Evolutionary conservation across 1,284 basidiomycete genomes (phyloP), one percentile per base, ranked within the genome.

Genomic region (Heterobasidion irregulare): DNA sequence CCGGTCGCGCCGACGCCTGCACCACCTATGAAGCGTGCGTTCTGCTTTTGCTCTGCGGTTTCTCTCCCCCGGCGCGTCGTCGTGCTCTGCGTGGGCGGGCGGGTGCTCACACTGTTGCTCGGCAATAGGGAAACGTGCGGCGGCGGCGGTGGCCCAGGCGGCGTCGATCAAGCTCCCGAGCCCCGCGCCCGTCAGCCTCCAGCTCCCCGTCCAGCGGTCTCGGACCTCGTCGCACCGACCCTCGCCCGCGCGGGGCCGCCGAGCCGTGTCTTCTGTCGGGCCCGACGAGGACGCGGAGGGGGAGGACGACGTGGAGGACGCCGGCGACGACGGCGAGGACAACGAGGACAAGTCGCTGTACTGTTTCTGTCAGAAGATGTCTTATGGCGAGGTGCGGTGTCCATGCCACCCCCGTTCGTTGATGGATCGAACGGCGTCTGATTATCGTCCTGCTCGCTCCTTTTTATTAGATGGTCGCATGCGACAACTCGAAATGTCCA

Each of bases 351-450:
- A 80, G 59, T 74, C 75, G 36, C 62, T 82, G 2, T 86, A 86
- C 61, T 86, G 84, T 65, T 79, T 80, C 70, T 86, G 84, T 65
- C 80, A 80, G 60, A 81, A 81, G 63, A 73, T 78, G 56, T 83
- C 81, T 49, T 83, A 80, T 57, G 83, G 83, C 55, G 82, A 84
- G 71, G 79, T 80, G 62, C 26, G 26, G 26, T 26, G 26, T 26
- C 26, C 26, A 2, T 26, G 26, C 26, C 26, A 26, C 26, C 26
- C 26, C 26, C 26, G 26, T 26, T 26, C 2, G 26, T 15, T 61
- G 74, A 70, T 51, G 51, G 34, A 54, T 51, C 9, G 19, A 13
- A 16, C 45, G 48, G 50, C 19, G 54, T 38, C 15, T 50, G 16
- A 49, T 36, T 55, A 36, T 26, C 26, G 15, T 41, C 45, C 36